Conservation (phyloP, 2,329 filamentous ascomycete species). For the Dothistroma septosporum region DNA sequence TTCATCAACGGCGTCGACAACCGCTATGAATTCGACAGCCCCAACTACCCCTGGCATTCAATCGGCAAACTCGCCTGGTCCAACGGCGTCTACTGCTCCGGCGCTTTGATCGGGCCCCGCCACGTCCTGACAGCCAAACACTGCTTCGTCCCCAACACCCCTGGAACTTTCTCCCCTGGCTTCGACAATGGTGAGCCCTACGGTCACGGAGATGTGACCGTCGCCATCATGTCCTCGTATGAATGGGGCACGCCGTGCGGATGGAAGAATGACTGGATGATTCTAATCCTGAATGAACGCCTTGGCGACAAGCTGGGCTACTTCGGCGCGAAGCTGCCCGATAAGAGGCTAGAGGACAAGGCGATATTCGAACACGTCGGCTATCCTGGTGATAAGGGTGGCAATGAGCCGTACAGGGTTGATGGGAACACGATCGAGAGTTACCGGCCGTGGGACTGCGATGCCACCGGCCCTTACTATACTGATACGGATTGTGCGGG, state of each 20-base stretch:
- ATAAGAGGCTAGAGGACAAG: not conserved
- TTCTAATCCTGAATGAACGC: conserved; percentile 9
- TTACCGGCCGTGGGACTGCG: conserved; percentile 8
- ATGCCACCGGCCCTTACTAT: conserved; percentile 11
- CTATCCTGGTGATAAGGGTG: conserved; percentile 13
- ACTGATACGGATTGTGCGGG: conserved; percentile 14
- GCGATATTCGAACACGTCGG: conserved; percentile 9
- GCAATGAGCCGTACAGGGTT: conserved; percentile 10
- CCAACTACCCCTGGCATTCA: conserved; percentile 1
- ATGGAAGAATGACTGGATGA: conserved; percentile 13
- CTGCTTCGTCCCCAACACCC: conserved; percentile 4
- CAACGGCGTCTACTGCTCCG: conserved; percentile 10
- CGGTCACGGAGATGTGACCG: conserved; percentile 5
- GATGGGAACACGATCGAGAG: conserved; percentile 9
- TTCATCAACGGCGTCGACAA: conserved; percentile 1
- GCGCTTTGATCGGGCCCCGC: conserved; percentile 5
- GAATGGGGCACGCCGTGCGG: conserved; percentile 12
- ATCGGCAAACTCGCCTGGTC: conserved; percentile 7
- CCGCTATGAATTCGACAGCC: conserved; percentile 1
- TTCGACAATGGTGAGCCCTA: conserved; percentile 10
- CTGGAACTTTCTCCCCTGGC: conserved; percentile 1
- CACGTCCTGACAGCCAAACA: conserved; percentile 10
- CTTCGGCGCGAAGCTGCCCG: conserved; percentile 11
- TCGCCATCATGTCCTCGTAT: not conserved
- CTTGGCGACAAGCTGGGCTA: conserved; percentile 11